Base-by-base conservation (phyloP, 2,329 filamentous ascomycete species). In the Pseudogymnoascus sp. region DNA sequence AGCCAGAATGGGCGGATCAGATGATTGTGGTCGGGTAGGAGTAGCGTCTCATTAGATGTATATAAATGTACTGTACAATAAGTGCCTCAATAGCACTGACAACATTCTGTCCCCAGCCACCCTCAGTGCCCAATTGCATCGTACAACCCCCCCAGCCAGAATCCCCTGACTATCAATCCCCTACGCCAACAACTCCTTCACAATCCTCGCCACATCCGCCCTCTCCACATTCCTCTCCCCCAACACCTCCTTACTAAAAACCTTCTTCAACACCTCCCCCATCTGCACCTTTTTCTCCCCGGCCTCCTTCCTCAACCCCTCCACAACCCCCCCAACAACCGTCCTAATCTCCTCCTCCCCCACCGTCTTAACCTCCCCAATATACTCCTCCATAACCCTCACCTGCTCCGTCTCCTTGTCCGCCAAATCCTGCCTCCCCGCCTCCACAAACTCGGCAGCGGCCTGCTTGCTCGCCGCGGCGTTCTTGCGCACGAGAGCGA, bases 381-480 rank as follows among this genome's bases (percentile, higher is more conserved):
- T 77, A 73, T 91, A 91, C 68, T 86, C 85, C 40, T 87, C 80
- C 69, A 92, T 71, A 2, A 93, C 80, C 33, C 75, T 75, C 59
- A 88, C 76, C 75, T 93, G 88, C 9, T 76, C 77, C 65, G 84
- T 78, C 77, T 93, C 89, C 76, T 89, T 89, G 63, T 85, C 83
- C 0, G 83, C 87, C 37, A 93, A 75, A 72, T 93, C 90, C 23
- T 82, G 76, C 40, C 90, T 80, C 3, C 84, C 84, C 0, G 86
- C 88, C 1, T 74, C 75, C 63, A 79, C 77, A 73, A 90, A 90
- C 71, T 92, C 87, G 37, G 78, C 78, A 14, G 79, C 80, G 1
- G 89, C 85, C 16, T 86, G 82, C 59, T 81, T 76, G 3, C 81
- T 79, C 1, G 81, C 78, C 45, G 82, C 81, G 21, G 83, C 81